These are phyloP conservation scores for Xylaria cubensis DNA, from an alignment of 495 filamentous ascomycete species.

Conservation along the genomic window DNA sequence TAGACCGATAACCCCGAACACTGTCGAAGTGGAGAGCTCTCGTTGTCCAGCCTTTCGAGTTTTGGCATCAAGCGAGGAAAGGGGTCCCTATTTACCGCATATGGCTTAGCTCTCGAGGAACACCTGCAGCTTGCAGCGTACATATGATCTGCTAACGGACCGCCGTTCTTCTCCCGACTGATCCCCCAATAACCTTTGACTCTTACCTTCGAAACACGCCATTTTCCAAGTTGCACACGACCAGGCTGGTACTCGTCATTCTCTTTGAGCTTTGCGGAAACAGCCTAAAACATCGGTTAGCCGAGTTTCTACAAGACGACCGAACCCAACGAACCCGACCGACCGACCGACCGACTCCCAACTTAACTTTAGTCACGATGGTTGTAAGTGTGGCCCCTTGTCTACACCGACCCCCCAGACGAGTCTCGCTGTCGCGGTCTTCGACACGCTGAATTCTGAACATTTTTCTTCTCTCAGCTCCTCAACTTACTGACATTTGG, in stretches of 20 bases:
- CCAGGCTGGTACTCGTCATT: conserved; percentile 8
- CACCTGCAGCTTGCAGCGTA: conserved; percentile 8
- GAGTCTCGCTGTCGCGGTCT: not conserved
- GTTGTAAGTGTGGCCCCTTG: conserved; percentile 47
- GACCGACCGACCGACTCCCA: not conserved
- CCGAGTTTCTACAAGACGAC: not conserved
- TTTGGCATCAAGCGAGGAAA: not conserved
- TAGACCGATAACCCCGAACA: not conserved
- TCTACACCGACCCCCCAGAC: conserved; percentile 24
- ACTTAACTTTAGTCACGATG: conserved; percentile 42
- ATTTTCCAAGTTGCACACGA: not conserved
- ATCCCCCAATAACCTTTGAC: conserved; percentile 2
- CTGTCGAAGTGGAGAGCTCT: not conserved
- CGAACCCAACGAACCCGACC: not conserved
- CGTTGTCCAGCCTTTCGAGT: conserved; percentile 7
- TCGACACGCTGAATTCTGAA: conserved; percentile 30
- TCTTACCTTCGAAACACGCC: not conserved
- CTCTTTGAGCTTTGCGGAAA: not conserved
- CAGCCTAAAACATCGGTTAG: not conserved
- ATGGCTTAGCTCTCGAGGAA: conserved; percentile 1
- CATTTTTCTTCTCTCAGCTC: conserved; percentile 49
- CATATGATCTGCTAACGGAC: not conserved
- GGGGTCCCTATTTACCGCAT: not conserved
- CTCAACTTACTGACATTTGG: conserved; percentile 68
- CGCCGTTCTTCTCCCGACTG: not conserved